Evolutionary conservation across 1,284 basidiomycete genomes (phyloP).

Genomic region (Ganoderma multipileum): DNA sequence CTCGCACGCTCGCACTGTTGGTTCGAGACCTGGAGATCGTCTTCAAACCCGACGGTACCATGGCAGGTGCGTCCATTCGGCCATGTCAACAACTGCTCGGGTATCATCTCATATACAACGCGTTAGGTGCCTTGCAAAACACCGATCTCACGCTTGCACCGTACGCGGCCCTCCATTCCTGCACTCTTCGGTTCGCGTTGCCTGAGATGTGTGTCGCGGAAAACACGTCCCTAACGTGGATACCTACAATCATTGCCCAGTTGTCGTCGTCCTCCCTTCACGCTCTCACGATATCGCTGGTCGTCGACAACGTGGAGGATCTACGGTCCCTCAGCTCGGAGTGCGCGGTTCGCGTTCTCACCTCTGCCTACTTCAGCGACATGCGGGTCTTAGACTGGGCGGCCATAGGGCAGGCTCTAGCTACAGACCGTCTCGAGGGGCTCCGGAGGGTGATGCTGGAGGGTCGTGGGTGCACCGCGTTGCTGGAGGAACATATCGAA

Average conservation of each 20-base stretch:
- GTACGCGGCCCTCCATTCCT: slow-evolving; percentile 27
- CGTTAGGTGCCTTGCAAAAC: slow-evolving; percentile 18
- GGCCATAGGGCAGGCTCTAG: slow-evolving; percentile 20
- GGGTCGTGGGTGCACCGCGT: slow-evolving; percentile 19
- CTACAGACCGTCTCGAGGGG: slow-evolving; percentile 10
- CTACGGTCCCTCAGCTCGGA: slow-evolving; percentile 36
- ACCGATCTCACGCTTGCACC: slow-evolving; percentile 20
- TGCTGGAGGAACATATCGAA: slow-evolving; percentile 18
- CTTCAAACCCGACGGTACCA: slow-evolving; percentile 20
- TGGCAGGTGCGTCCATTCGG: slow-evolving; percentile 10
- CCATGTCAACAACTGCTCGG: not conserved
- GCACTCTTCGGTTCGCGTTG: slow-evolving; percentile 30
- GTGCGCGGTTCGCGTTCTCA: slow-evolving; percentile 34
- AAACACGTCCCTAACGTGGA: slow-evolving; percentile 33
- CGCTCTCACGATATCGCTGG: slow-evolving; percentile 27
- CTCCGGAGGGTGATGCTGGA: slow-evolving; percentile 27
- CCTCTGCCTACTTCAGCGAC: slow-evolving; percentile 33
- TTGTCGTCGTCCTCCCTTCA: slow-evolving; percentile 28
- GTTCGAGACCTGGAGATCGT: slow-evolving; percentile 15
- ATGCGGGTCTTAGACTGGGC: slow-evolving; percentile 35
- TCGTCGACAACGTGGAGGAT: slow-evolving; percentile 36
- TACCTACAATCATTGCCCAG: slow-evolving; percentile 29
- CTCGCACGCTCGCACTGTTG: slow-evolving; percentile 1
- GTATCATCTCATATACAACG: not conserved
- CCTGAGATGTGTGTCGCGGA: slow-evolving; percentile 37